Percentiles rank a stretch among this genome's conserved stretches.
These are phyloP conservation scores for Cryptococcus sp. DNA, from an alignment of 1,284 basidiomycete species.

Conservation along the genomic window DNA sequence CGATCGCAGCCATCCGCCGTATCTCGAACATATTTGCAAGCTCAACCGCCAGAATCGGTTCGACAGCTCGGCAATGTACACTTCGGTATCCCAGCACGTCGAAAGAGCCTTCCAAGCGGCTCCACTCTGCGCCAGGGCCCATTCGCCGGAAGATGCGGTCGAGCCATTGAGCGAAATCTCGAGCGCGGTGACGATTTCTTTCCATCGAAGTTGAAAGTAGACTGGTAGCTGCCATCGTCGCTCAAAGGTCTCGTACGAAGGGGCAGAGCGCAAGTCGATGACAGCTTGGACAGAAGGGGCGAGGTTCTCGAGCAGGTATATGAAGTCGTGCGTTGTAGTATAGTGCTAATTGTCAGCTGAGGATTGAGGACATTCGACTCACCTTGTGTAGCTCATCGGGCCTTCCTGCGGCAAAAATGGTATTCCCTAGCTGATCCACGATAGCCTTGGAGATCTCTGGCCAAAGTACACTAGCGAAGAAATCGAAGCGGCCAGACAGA, in stretches of 20 bases:
- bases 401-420: constrained; percentile 83
- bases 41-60: constrained; percentile 82
- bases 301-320: constrained; percentile 74
- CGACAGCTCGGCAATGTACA: constrained; percentile 73
- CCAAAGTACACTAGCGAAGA: constrained; percentile 83
- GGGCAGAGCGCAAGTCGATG: constrained; percentile 63
- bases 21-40: constrained; percentile 53
- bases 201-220: constrained; percentile 97
- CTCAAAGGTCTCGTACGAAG: constrained; percentile 66
- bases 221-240: constrained; percentile 91
- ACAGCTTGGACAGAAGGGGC: constrained; percentile 70
- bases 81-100: constrained; percentile 75
- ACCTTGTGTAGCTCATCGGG: constrained; percentile 86
- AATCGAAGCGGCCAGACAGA: constrained; percentile 58
- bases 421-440: constrained; percentile 71
- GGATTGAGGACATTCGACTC: constrained; percentile 19
- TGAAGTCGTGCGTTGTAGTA: constrained; percentile 72
- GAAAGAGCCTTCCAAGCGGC: constrained; percentile 67
- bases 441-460: constrained; percentile 71
- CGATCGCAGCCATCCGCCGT: constrained; percentile 61
- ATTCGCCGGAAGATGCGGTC: constrained; percentile 10
- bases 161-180: constrained; percentile 58
- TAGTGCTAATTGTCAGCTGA: constrained; percentile 57
- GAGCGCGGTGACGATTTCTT: constrained; percentile 73
- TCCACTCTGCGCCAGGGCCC: constrained; percentile 55